These are phyloP conservation scores for Pyrenophora teres DNA, from an alignment of 2,329 filamentous ascomycete species.

Conservation along the genomic window DNA sequence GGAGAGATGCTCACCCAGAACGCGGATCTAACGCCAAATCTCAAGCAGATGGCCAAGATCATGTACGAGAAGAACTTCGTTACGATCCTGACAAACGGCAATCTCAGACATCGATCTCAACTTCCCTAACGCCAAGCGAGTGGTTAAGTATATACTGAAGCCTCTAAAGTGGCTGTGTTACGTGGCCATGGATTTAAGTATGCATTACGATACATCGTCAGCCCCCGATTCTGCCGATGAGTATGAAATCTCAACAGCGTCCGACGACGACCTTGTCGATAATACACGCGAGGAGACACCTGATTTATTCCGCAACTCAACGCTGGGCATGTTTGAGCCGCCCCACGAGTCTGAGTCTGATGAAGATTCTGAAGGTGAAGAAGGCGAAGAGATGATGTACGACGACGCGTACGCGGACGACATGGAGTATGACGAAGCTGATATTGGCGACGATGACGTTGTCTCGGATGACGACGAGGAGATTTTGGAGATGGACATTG, in stretches of 20 bases:
- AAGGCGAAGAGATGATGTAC: slow-evolving; percentile 76
- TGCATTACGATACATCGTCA: slow-evolving; percentile 73
- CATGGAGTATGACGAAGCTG: slow-evolving; percentile 84
- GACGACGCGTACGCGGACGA: slow-evolving; percentile 87
- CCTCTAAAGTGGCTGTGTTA: slow-evolving; percentile 86
- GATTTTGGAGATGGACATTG: slow-evolving; percentile 77
- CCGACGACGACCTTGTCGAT: slow-evolving; percentile 81
- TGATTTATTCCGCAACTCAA: slow-evolving; percentile 94
- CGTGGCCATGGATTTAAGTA: slow-evolving; percentile 83
- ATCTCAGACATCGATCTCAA: slow-evolving; percentile 96
- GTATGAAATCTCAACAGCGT: slow-evolving; percentile 90
- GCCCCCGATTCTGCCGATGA: slow-evolving; percentile 70
- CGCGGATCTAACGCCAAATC: slow-evolving; percentile 57
- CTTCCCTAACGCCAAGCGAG: slow-evolving; percentile 88
- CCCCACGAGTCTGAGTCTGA: slow-evolving; percentile 80
- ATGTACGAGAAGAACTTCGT: slow-evolving; percentile 99
- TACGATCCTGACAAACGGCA: slow-evolving; percentile 79
- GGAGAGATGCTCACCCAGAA: slow-evolving; percentile 46
- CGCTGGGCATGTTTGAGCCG: slow-evolving; percentile 90
- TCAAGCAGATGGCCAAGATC: slow-evolving; percentile 83
- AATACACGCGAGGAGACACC: slow-evolving; percentile 81
- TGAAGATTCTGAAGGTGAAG: slow-evolving; percentile 63
- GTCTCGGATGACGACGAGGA: slow-evolving; percentile 90
- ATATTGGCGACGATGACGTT: slow-evolving; percentile 70
- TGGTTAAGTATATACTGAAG: slow-evolving; percentile 93